These are phyloP conservation scores for Cornus florida DNA, from an alignment of 148 eudicot species.

Conservation along the genomic window DNA sequence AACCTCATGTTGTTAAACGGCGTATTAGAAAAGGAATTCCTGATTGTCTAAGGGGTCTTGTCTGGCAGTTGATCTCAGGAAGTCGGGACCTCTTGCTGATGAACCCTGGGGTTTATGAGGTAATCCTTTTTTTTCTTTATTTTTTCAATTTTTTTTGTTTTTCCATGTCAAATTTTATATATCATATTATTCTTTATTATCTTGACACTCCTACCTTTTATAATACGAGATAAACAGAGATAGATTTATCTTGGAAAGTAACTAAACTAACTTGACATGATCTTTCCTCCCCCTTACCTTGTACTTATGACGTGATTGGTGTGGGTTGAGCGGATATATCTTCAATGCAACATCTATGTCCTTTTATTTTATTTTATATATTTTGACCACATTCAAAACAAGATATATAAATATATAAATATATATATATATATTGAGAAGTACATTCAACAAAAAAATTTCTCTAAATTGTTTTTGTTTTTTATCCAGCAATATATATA, in stretches of 20 bases:
- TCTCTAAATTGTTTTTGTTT: background rate
- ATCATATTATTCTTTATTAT: background rate
- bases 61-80: constrained; percentile 97
- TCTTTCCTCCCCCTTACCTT: background rate
- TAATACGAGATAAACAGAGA: background rate
- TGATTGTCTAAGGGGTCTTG: constrained; percentile 97
- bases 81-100: constrained; percentile 95
- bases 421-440: no score
- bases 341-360: background rate
- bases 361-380: background rate
- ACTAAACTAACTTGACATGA: background rate
- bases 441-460: background rate
- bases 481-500: background rate
- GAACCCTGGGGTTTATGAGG: constrained; percentile 99
- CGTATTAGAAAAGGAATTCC: constrained; percentile 96
- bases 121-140: constrained; percentile 17
- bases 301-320: background rate
- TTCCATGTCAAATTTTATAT: background rate
- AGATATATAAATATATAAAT: background rate
- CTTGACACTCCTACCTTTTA: background rate
- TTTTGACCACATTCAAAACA: background rate
- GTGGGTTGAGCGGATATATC: background rate
- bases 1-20: constrained; percentile 88
- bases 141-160: background rate
- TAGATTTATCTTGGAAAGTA: background rate